Percentiles rank a stretch among this genome's conserved stretches.
Conservation (phyloP, 2,329 filamentous ascomycete species). For the Helotiales sp. region DNA sequence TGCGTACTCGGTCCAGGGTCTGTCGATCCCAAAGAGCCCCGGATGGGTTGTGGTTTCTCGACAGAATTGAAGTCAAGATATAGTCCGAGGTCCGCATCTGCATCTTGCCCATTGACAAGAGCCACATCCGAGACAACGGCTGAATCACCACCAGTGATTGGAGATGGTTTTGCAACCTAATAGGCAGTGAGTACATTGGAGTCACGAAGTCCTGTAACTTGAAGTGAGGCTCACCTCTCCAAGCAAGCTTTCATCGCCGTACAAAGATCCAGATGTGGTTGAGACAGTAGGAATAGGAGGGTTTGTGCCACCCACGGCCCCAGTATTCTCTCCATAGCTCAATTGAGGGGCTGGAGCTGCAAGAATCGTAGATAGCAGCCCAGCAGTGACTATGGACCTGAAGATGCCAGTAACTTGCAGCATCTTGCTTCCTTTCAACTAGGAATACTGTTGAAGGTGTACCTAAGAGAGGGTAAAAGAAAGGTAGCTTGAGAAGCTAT, state of each 20-base stretch:
- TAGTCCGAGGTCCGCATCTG: slow-evolving; percentile 48
- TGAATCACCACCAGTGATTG: slow-evolving; percentile 40
- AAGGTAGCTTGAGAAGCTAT: not conserved
- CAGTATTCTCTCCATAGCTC: slow-evolving; percentile 44
- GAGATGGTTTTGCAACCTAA: slow-evolving; percentile 41
- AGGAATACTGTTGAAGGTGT: not conserved
- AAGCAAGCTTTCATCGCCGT: not conserved
- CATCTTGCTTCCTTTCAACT: not conserved
- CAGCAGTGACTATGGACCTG: slow-evolving; percentile 8
- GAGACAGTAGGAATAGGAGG: slow-evolving; percentile 42
- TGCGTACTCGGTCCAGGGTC: slow-evolving; percentile 48
- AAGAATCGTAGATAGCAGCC: slow-evolving; percentile 13
- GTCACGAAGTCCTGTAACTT: not conserved
- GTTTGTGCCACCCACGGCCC: slow-evolving; percentile 42
- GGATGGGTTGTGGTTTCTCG: slow-evolving; percentile 53
- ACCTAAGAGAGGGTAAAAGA: not conserved
- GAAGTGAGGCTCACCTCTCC: not conserved
- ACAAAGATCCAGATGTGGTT: slow-evolving; percentile 25
- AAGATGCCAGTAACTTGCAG: not conserved
- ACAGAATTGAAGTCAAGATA: slow-evolving; percentile 54
- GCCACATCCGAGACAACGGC: slow-evolving; percentile 41
- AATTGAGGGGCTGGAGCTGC: slow-evolving; percentile 32
- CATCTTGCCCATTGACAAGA: slow-evolving; percentile 51
- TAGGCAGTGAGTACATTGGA: slow-evolving; percentile 42
- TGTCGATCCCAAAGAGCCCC: slow-evolving; percentile 47